These are phyloP conservation scores for Pelomyxa schiedti DNA, from an alignment of 78 protist species.

Conservation along the genomic window DNA sequence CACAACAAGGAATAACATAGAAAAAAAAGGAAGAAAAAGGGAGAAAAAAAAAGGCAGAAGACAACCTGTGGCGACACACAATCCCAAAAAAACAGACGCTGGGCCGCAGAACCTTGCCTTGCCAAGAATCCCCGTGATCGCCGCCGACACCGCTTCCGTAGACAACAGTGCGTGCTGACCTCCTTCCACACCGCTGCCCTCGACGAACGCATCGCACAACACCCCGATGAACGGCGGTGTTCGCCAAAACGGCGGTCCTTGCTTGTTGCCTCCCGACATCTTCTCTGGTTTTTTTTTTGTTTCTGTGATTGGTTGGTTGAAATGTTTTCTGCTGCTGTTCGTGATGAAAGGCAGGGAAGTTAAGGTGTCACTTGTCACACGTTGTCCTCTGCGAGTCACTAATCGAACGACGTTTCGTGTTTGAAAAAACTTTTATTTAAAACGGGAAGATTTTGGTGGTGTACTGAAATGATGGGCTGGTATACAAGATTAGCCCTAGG, in stretches of 20 bases:
- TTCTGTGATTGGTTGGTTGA: background rate
- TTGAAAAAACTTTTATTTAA: too few relatives aligned
- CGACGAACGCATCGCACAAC: background rate
- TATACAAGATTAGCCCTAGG: too few relatives aligned
- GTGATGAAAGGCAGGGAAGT: too few relatives aligned
- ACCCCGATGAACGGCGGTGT: background rate
- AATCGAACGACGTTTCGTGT: too few relatives aligned
- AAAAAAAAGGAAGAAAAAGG: background rate
- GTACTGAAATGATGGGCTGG: too few relatives aligned
- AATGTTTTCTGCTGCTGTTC: too few relatives aligned
- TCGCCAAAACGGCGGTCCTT: background rate
- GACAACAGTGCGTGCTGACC: background rate
- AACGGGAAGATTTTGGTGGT: too few relatives aligned
- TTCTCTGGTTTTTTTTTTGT: background rate
- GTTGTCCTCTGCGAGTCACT: too few relatives aligned
- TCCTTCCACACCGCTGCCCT: background rate
- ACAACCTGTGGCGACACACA: background rate
- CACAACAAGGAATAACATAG: background rate
- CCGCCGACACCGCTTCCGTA: background rate
- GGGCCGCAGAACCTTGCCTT: background rate
- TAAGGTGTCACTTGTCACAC: too few relatives aligned
- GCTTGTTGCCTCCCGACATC: background rate
- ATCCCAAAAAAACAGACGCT: background rate
- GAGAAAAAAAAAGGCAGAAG: background rate
- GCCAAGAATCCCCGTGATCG: background rate